These are phyloP conservation scores for Fusarium sublunatum DNA, from an alignment of 2,329 filamentous ascomycete genomes.

Conservation along the genomic window DNA sequence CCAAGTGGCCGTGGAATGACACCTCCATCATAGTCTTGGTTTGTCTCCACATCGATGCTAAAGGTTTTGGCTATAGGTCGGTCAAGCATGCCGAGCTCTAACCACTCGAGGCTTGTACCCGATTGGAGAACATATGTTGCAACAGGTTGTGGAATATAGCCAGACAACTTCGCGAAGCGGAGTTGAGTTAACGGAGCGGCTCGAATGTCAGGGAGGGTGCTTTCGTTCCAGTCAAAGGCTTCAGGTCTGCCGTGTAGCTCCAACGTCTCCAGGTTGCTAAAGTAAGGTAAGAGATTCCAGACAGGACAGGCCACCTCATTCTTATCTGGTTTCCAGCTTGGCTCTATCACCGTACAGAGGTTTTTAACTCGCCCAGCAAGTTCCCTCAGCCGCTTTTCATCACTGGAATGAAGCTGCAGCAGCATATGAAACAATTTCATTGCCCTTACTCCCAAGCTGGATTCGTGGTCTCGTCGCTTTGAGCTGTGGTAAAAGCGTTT, in stretches of 20 bases:
- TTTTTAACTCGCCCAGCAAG: conserved; percentile 14
- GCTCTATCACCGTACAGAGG: conserved; percentile 22
- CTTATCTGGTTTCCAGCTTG: background rate
- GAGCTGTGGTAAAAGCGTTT: conserved; percentile 5
- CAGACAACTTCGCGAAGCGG: conserved; percentile 24
- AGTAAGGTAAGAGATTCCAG: conserved; percentile 30
- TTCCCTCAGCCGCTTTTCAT: background rate
- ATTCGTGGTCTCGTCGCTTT: background rate
- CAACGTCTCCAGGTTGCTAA: conserved; percentile 20
- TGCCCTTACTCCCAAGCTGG: conserved; percentile 2
- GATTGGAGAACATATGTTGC: conserved; percentile 18
- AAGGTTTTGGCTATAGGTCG: background rate
- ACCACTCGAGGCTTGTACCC: background rate
- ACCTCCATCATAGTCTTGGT: background rate
- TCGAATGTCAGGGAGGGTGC: background rate
- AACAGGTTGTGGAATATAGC: conserved; percentile 16
- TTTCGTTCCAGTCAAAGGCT: fast-evolving
- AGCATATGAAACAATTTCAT: conserved; percentile 6
- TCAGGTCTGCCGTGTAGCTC: conserved; percentile 15
- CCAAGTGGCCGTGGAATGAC: conserved; percentile 24
- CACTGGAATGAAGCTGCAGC: background rate
- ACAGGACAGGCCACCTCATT: fast-evolving
- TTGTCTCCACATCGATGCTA: background rate
- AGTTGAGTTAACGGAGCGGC: conserved; percentile 1
- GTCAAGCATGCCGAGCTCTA: conserved; percentile 35